Base-by-base conservation (phyloP, 2,329 filamentous ascomycete genomes). In the Calonectria hongkongensis region DNA sequence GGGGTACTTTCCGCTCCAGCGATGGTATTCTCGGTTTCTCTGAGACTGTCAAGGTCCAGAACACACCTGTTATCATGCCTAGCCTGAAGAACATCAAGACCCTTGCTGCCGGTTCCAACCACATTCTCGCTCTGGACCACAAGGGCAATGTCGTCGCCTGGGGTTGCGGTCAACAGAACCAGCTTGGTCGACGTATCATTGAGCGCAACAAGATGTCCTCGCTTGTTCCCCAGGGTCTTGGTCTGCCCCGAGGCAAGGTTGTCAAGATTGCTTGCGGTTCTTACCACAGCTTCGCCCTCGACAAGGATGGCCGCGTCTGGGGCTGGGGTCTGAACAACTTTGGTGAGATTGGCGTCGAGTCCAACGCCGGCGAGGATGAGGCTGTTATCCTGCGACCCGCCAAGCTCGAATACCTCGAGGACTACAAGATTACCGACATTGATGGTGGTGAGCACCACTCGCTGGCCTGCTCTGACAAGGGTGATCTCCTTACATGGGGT, bases 261-360 rank as follows among this genome's bases (percentile, higher is more conserved):
- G 76, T 76, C 64, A 83, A 86, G 78, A 81, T 87, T 62, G 89
- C 89, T 21, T 92, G 91, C 75, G 95, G 95, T 54, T 91, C 93
- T 16, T 96, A 96, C 84, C 94, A 98, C 86, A 94, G 92, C 78
- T 96, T 98, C 78, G 94, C 94, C 21, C 88, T 98, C 58, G 91
- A 93, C 83, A 89, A 90, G 70, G 89, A 90, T 16, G 94, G 92
- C 47, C 88, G 90, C 36, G 93, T 96, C 39, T 97, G 92, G 84
- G 90, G 92, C 0, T 98, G 95, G 95, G 95, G 95, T 28, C 87
- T 96, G 36, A 98, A 98, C 88, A 95, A 94, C 84, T 97, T 94
- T 83, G 94, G 93, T 74, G 93, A 98, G 85, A 94, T 94, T 18
- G 95, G 86, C 5, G 91, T 94, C 65, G 87, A 87, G 64, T 87